phyloP scores from a whole-genome alignment of 768 basidiomycete genomes.

The Tephrocybe sp. region DNA sequence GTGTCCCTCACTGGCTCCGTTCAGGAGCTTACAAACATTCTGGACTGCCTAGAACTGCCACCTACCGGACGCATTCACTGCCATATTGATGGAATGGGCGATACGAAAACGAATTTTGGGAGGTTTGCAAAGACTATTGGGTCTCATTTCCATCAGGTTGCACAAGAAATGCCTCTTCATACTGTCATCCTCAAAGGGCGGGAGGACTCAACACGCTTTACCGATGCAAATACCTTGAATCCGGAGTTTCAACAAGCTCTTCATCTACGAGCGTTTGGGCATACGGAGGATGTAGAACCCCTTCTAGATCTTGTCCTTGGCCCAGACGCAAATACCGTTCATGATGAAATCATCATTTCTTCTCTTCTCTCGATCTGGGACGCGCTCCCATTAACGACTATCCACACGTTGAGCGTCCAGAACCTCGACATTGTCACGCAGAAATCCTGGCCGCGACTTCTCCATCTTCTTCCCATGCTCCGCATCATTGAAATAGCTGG shows the following conservation, averaged over 20 bases:
- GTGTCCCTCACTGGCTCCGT: slow-evolving; percentile 31
- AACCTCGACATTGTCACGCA: slow-evolving; percentile 37
- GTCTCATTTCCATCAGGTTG: slow-evolving; percentile 20
- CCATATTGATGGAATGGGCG: slow-evolving; percentile 25
- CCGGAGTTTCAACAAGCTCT: slow-evolving; percentile 31
- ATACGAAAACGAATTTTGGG: slow-evolving; percentile 24
- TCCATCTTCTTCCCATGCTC: slow-evolving; percentile 27
- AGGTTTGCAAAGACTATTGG: slow-evolving; percentile 25
- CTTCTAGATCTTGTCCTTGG: slow-evolving; percentile 30
- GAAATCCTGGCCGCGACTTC: slow-evolving; percentile 33
- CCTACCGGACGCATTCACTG: slow-evolving; percentile 22
- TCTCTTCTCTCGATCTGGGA: slow-evolving; percentile 28
- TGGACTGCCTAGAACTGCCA: slow-evolving; percentile 27
- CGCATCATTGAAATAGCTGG: slow-evolving; percentile 35
- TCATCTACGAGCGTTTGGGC: slow-evolving; percentile 30
- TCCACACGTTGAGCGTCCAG: slow-evolving; percentile 33
- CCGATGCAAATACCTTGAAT: slow-evolving; percentile 18
- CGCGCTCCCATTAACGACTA: slow-evolving; percentile 27
- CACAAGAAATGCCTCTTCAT: slow-evolving; percentile 22
- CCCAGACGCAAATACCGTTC: slow-evolving; percentile 20
- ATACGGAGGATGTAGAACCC: slow-evolving; percentile 19
- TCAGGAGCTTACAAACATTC: slow-evolving; percentile 25
- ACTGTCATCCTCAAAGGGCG: slow-evolving; percentile 28
- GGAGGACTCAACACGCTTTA: slow-evolving; percentile 23
- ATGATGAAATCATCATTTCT: slow-evolving; percentile 31